Evolutionary conservation across 1,139 yeast species (phyloP).

Genomic region (Blastobotrys petasosporus): DNA sequence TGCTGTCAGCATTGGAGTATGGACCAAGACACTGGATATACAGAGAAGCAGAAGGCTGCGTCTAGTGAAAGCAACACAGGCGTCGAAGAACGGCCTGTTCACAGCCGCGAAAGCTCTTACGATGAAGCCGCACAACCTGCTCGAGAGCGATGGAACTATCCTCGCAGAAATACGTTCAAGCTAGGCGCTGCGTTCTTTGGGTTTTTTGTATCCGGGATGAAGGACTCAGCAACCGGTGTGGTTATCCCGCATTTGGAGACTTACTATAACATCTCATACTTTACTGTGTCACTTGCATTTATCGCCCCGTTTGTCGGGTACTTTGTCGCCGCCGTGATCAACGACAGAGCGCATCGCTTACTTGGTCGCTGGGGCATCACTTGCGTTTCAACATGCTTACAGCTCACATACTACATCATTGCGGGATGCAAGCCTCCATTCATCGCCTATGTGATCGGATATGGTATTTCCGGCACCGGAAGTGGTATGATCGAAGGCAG

Average conservation of each 20-base stretch:
- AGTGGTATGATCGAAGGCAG: conserved; percentile 51
- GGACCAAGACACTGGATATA: no score
- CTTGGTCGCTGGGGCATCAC: conserved; percentile 41
- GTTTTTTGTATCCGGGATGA: conserved; percentile 19
- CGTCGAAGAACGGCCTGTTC: neutral
- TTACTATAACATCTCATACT: conserved; percentile 25
- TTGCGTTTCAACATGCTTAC: conserved; percentile 36
- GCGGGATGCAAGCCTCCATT: conserved; percentile 39
- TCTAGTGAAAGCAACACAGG: no score
- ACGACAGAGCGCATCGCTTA: conserved; percentile 36
- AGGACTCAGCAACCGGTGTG: conserved; percentile 20
- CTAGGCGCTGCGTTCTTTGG: conserved; percentile 19
- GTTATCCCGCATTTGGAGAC: conserved; percentile 19
- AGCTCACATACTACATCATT: conserved; percentile 39
- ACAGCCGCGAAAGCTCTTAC: conserved; percentile 2
- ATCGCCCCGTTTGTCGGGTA: conserved; percentile 34
- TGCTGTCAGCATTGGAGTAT: no score
- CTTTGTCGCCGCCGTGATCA: conserved; percentile 34
- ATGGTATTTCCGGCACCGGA: conserved; percentile 56
- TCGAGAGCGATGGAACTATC: conserved; percentile 13
- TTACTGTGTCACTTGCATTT: conserved; percentile 28
- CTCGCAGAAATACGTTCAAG: conserved; percentile 25
- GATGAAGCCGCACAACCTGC: neutral
- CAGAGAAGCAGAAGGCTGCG: no score
- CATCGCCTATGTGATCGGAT: conserved; percentile 43